Base-by-base conservation (phyloP, 1,139 yeast genomes). In the Geotrichum macrosporum region DNA sequence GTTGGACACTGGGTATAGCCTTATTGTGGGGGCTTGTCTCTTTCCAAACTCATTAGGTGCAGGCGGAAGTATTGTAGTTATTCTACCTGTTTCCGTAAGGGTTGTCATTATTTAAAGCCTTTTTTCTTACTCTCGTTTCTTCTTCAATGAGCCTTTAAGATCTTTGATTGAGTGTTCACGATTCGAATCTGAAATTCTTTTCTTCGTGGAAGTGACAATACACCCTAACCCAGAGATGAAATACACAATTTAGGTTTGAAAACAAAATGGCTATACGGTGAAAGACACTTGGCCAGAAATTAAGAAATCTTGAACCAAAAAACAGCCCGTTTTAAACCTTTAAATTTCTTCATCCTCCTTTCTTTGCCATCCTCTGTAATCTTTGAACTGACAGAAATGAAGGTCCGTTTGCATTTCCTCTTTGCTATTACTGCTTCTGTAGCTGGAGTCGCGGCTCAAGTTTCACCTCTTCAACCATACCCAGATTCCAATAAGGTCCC, bases 1-100 rank as follows among this genome's bases (percentile, higher is more conserved):
- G 51, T 64, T 65, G 18, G 66, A 52, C 16, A 64, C 65, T 3
- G 68, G 67, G 47, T 63, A 63, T 10, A 64, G 47, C 35, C 62
- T 51, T 35, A 64, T 56, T 12, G 64, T 56, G 22, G 55, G 46
- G 13, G 59, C 45, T 49, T 61, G 61, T 12, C 50, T 34, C 26
- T 50, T 53, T 16, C 52, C 45, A 45, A 60, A 61, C 35, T 53
- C 50, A 5, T 34, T 47, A 2, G 57, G 55, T 16, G 41, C 16
- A 4, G 57, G 55, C 9, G 60, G 60, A 19, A 57, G 44, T 12
- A 51, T 37, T 12, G 56, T 55, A 9, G 64, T 55, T 26, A 54
- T 57, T 20, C 62, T 53, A 9, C 57, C 59, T 20, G 45, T 45
- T 42, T 54, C 57, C 18, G 63, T 54, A 31, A 60, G 44, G 12